Conservation (phyloP, 805 yeast species). For the Ogataea ramenticola region DNA sequence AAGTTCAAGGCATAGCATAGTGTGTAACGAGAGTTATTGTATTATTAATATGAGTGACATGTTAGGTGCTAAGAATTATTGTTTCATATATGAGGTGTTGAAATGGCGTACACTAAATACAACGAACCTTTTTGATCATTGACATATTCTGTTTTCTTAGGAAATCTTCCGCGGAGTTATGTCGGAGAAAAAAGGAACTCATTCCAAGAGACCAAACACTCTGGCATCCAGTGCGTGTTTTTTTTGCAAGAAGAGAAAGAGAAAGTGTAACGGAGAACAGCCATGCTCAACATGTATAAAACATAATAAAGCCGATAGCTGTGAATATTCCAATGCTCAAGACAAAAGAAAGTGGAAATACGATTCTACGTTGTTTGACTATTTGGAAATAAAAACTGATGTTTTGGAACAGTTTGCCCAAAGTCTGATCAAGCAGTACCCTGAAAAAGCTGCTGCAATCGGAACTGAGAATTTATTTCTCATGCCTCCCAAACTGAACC, state of each 20-base stretch:
- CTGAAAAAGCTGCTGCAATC: constrained; percentile 7
- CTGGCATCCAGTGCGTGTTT: not conserved
- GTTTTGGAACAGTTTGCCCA: constrained; percentile 19
- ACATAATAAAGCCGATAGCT: constrained; percentile 10
- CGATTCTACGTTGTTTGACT: constrained; percentile 25
- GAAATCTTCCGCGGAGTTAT: too few relatives aligned
- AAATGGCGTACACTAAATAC: too few relatives aligned
- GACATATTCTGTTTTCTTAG: too few relatives aligned
- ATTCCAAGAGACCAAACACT: not conserved
- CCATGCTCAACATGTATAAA: constrained; percentile 26
- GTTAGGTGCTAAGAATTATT: too few relatives aligned
- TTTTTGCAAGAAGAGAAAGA: constrained; percentile 20
- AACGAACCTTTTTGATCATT: too few relatives aligned
- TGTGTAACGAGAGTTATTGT: too few relatives aligned
- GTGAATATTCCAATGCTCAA: constrained; percentile 18
- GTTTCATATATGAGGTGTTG: too few relatives aligned
- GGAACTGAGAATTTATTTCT: constrained; percentile 6
- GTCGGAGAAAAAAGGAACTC: not conserved
- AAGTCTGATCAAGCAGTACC: constrained; percentile 16
- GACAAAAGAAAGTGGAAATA: constrained; percentile 24
- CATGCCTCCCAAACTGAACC: constrained; percentile 9
- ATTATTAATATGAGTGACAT: too few relatives aligned
- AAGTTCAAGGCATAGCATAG: too few relatives aligned
- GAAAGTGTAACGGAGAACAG: constrained; percentile 21
- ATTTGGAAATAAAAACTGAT: constrained; percentile 22